Conservation (phyloP, 164 flowering plant species). For the Buxus sempervirens region DNA sequence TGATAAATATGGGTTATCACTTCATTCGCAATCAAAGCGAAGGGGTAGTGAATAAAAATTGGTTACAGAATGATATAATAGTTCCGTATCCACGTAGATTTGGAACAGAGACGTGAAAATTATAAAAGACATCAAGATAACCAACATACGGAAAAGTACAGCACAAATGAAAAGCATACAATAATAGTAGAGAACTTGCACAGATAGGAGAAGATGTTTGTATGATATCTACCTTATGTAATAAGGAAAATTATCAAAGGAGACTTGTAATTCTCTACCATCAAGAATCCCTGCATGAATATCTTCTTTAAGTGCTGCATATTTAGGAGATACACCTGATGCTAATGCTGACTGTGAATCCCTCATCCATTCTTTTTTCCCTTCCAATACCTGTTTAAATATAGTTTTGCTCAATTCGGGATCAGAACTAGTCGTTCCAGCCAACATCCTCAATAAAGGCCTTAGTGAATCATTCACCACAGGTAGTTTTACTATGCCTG, state of each 20-base stretch:
- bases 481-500: slow-evolving; percentile 47
- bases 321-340: slow-evolving; percentile 45
- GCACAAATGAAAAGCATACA: neutral
- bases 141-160: neutral
- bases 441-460: slow-evolving; percentile 42
- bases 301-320: slow-evolving; percentile 61
- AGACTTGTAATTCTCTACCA: slow-evolving; percentile 53
- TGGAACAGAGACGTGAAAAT: no score
- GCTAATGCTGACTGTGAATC: slow-evolving; percentile 59
- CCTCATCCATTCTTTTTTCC: slow-evolving; percentile 48
- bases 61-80: no score
- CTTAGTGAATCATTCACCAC: slow-evolving; percentile 41
- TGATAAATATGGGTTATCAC: no score
- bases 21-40: no score
- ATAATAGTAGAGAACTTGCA: no score
- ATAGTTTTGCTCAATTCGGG: slow-evolving; percentile 41
- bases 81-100: no score
- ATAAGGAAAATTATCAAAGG: slow-evolving; percentile 76
- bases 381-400: slow-evolving; percentile 53
- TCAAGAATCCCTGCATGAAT: slow-evolving; percentile 62
- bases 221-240: slow-evolving; percentile 67
- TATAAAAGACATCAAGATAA: no score
- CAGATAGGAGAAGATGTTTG: no score
- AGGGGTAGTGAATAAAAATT: no score
- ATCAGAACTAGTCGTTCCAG: slow-evolving; percentile 33